phyloP scores from a whole-genome alignment of 2,329 filamentous ascomycete species.

The Cercospora berteroae region DNA sequence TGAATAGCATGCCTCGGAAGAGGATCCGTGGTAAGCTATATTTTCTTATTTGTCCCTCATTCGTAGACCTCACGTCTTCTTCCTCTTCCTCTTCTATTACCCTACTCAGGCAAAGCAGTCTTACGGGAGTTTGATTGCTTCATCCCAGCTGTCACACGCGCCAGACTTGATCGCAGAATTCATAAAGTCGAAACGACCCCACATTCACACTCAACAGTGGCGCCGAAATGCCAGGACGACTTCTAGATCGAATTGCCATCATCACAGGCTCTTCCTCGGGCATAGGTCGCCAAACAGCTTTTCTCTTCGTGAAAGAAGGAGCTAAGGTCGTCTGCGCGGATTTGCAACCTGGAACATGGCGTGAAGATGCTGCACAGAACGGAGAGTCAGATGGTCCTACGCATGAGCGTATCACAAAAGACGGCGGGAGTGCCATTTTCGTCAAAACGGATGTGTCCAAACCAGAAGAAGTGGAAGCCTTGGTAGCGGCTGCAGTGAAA shows the following conservation, averaged over 20 bases:
- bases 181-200: background rate
- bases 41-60: background rate
- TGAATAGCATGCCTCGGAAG: background rate
- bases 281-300: conserved; percentile 38
- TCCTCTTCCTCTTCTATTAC: background rate
- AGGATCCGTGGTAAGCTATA: background rate
- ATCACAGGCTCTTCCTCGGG: conserved; percentile 39
- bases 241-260: conserved; percentile 31
- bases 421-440: conserved; percentile 29
- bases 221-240: conserved; percentile 25
- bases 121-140: background rate
- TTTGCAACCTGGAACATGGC: conserved; percentile 24
- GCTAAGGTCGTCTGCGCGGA: conserved; percentile 33
- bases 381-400: conserved; percentile 25
- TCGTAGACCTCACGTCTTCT: background rate
- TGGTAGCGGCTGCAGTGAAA: conserved; percentile 33
- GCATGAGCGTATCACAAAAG: conserved; percentile 21
- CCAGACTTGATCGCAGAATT: background rate
- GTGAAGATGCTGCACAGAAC: conserved; percentile 15
- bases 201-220: background rate
- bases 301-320: conserved; percentile 36
- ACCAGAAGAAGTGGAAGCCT: conserved; percentile 32
- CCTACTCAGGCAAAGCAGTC: background rate
- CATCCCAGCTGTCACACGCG: background rate
- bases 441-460: conserved; percentile 37